phyloP scores from a whole-genome alignment of 768 basidiomycete species.

The Amanita fuliginea region DNA sequence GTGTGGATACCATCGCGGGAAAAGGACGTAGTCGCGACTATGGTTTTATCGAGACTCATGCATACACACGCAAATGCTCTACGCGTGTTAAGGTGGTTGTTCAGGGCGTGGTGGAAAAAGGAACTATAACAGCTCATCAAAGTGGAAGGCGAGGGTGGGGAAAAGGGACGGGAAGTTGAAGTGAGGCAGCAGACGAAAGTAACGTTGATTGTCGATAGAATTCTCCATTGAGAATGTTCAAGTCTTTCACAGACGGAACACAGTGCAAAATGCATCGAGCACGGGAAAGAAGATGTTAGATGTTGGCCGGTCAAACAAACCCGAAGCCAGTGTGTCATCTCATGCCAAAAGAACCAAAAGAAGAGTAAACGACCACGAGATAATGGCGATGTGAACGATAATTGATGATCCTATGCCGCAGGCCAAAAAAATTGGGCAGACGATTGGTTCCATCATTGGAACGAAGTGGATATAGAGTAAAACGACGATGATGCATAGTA shows the following conservation, averaged over 20 bases:
- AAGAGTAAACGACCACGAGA: background rate
- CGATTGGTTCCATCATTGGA: too few relatives aligned
- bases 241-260: constrained; percentile 68
- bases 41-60: constrained; percentile 76
- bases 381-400: background rate
- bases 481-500: too few relatives aligned
- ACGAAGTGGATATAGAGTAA: too few relatives aligned
- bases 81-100: constrained; percentile 77
- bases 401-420: too few relatives aligned
- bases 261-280: constrained; percentile 22
- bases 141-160: constrained; percentile 42
- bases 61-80: constrained; percentile 81
- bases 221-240: constrained; percentile 94
- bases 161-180: constrained; percentile 38
- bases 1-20: constrained; percentile 80
- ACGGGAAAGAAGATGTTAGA: background rate
- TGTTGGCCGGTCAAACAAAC: background rate
- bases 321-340: background rate
- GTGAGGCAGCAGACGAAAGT: constrained; percentile 39
- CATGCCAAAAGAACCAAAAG: background rate
- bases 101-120: constrained; percentile 79
- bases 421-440: too few relatives aligned
- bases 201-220: constrained; percentile 76
- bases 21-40: constrained; percentile 89
- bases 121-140: constrained; percentile 44